These are phyloP conservation scores for Candida hispaniensis DNA, from an alignment of 805 yeast genomes.

Conservation along the genomic window DNA sequence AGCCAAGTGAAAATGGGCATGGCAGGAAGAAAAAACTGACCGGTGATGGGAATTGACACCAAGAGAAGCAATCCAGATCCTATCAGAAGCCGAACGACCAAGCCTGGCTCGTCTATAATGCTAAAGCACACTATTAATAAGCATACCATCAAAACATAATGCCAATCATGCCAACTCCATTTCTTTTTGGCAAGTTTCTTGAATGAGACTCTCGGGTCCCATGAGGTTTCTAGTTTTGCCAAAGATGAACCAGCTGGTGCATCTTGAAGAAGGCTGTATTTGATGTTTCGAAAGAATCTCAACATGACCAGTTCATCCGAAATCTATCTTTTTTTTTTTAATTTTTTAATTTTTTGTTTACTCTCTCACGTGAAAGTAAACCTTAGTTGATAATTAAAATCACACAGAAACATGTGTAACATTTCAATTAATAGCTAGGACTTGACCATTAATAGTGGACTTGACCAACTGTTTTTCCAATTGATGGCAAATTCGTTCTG, in stretches of 20 bases:
- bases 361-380: too few relatives aligned
- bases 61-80: constrained; percentile 35
- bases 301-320: constrained; percentile 7
- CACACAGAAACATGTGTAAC: too few relatives aligned
- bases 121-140: constrained; percentile 40
- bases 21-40: constrained; percentile 76
- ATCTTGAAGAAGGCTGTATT: constrained; percentile 28
- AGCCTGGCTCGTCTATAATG: constrained; percentile 28
- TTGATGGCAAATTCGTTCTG: too few relatives aligned
- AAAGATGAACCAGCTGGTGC: constrained; percentile 29
- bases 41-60: constrained; percentile 60
- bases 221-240: constrained; percentile 27
- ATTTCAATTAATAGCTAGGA: too few relatives aligned
- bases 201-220: constrained; percentile 29
- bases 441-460: too few relatives aligned
- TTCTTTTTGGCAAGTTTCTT: constrained; percentile 23
- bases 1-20: constrained; percentile 82
- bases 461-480: too few relatives aligned
- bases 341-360: too few relatives aligned
- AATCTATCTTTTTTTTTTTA: not conserved
- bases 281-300: constrained; percentile 21
- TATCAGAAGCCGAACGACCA: constrained; percentile 27
- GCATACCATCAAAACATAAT: constrained; percentile 41
- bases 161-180: constrained; percentile 33
- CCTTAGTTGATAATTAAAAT: too few relatives aligned